Percentiles rank a stretch among this genome's conserved stretches.
Conservation (phyloP, 331 rosid species). For the Rosa hybrid region DNA sequence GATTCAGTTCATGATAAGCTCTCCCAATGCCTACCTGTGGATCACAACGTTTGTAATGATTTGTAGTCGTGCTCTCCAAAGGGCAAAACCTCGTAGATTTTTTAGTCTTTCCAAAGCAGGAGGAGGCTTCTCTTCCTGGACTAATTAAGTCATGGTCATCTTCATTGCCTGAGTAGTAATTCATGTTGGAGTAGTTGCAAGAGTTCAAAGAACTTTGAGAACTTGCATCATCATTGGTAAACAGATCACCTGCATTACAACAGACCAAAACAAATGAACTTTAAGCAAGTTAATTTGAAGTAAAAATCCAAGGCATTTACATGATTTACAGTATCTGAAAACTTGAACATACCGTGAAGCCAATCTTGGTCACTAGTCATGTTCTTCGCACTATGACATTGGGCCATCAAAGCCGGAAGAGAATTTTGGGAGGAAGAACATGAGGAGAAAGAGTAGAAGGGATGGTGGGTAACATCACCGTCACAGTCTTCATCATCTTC, state of each 20-base stretch:
- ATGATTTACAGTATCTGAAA: not conserved
- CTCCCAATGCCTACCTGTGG: constrained; percentile 3
- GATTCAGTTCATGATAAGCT: not conserved
- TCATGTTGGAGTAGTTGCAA: constrained; percentile 48
- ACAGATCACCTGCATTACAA: constrained; percentile 47
- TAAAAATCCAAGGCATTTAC: not conserved
- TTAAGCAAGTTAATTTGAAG: not conserved
- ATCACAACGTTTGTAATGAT: constrained; percentile 21
- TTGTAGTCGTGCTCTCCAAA: constrained; percentile 27
- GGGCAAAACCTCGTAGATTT: constrained; percentile 68
- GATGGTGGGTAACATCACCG: constrained; percentile 36
- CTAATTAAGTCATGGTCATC: constrained; percentile 32
- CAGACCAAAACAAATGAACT: not conserved
- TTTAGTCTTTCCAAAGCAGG: constrained; percentile 32
- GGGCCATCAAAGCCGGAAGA: constrained; percentile 35
- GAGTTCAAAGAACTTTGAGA: constrained; percentile 62
- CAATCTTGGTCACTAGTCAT: constrained; percentile 29
- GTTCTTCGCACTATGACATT: constrained; percentile 19
- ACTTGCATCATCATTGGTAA: constrained; percentile 52
- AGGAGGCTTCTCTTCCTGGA: constrained; percentile 23
- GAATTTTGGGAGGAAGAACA: constrained; percentile 57
- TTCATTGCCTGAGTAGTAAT: constrained; percentile 45
- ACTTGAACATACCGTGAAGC: constrained; percentile 49
- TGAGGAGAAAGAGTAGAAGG: constrained; percentile 52
- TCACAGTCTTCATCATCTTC: constrained; percentile 45